Evolutionary conservation across 257 asterid species (phyloP), one percentile per base, ranked within the genome.

Genomic region (Echites panduratus): DNA sequence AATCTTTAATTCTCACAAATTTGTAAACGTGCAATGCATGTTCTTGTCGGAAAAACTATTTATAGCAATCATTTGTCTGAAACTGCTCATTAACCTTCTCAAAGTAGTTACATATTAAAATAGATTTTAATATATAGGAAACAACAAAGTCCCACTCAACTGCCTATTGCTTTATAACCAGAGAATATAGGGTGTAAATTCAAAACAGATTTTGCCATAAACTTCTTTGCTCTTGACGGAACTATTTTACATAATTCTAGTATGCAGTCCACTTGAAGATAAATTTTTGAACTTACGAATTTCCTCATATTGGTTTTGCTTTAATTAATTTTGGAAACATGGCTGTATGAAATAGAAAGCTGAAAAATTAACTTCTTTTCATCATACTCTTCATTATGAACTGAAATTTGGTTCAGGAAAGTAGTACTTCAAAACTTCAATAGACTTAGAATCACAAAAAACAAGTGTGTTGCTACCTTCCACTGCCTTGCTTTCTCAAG

Each of bases 401-500:
- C 59, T 27, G 49, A 1, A 43, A 7, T 44, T 44, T 5, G 29
- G 32, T 6, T 27, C 19, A 19, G 47, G 24, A 22, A 49, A 20
- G 44, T 16, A 61, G 66, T 35, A 52, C 57, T 52, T 16, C 0
- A 32, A 52, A 48, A 63, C 50, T 72, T 0, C 19, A 61, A 48
- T 58, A 10, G 2, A 71, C 9, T 14, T 29, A 24, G 10, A n/a
- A 12, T 58, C 20, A 50, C 7, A 50, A 4, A 14, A n/a, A 4
- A 49, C 17, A 49, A 20, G 2, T 12, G 54, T 49, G 17, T 17
- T 17, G 67, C n/a, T 70, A 91, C 98, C 97, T 93, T 93, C 98
- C 98, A 93, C 84, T 93, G 98, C 71, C 98, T 87, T 13, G 97
- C 91, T 79, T 93, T 93, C 81, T 93, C 98, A 24, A 61, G 97